These are phyloP conservation scores for Euphrasia confusa DNA, from an alignment of 257 asterid species.

Conservation along the genomic window DNA sequence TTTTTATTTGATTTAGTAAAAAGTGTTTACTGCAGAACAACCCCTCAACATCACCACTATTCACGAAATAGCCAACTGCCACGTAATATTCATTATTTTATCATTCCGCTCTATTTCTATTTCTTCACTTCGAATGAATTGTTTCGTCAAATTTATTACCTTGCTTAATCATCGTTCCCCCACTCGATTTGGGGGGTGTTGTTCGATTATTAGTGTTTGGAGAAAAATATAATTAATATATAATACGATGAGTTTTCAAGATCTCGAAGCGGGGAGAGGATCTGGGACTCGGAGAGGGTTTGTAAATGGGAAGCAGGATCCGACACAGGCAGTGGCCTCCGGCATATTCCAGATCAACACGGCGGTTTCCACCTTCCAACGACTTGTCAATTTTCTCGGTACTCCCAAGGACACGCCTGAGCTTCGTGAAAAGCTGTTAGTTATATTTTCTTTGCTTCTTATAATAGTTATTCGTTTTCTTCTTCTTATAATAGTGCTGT, in stretches of 20 bases:
- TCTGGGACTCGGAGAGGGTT: slow-evolving; percentile 48
- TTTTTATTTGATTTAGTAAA: no score
- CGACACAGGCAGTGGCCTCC: slow-evolving; percentile 84
- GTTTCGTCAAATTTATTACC: background rate
- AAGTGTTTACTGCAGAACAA: no score
- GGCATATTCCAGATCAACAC: slow-evolving; percentile 88
- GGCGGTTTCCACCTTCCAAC: slow-evolving; percentile 77
- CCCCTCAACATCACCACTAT: no score
- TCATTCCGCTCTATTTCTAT: background rate
- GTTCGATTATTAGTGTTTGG: slow-evolving; percentile 20
- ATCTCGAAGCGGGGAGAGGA: slow-evolving; percentile 72
- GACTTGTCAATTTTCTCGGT: slow-evolving; percentile 86
- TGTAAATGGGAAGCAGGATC: slow-evolving; percentile 63
- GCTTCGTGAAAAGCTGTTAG: slow-evolving; percentile 88
- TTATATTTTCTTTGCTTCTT: background rate
- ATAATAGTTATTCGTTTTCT: background rate
- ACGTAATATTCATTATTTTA: no score
- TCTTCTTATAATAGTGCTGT: background rate
- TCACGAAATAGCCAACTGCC: no score
- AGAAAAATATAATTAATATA: background rate
- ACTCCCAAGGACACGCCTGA: slow-evolving; percentile 92
- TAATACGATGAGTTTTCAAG: slow-evolving; percentile 72
- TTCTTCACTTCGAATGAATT: background rate
- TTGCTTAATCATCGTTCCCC: slow-evolving; percentile 16
- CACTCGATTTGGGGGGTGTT: slow-evolving; percentile 4